Base-by-base conservation (phyloP, 208 protist genomes). In the Trypanosoma conorhini region DNA sequence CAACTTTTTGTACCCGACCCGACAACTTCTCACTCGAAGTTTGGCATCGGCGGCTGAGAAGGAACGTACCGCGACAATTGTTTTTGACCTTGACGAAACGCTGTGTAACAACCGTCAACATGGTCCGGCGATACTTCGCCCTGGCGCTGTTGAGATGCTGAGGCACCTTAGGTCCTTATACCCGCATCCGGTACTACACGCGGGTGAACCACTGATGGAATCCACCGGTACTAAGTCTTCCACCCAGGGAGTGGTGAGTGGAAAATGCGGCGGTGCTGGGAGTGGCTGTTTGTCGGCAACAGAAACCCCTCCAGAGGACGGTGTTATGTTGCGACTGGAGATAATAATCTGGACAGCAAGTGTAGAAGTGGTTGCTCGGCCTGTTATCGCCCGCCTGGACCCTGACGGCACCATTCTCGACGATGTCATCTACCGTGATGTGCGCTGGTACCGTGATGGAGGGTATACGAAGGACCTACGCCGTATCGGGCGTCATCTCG, bases 71-170 rank as follows among this genome's bases (percentile, higher is more conserved):
- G 76, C 89, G 30, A 96, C 91, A 38, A 81, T 97, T 54, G 92
- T 97, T 44, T 95, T 97, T 67, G 92, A 97, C 77, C 74, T 97
- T 15, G 92, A 97, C 66, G 92, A 97, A 70, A 97, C 92, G 30
- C 78, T 97, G 46, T 93, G 86, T 68, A 94, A 93, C 73, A 97
- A 97, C 67, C 87, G 89, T 69, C 68, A 67, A 50, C 40, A 81
- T 42, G 82, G 80, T 12, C 75, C 85, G 1, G 76, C 88, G 5
- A 64, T 91, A 64, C 73, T 96, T 62, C 79, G 91, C 21, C 91
- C 91, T 21, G 86, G 87, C 10, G 87, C 88, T 30, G 65, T 86
- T 28, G 72, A 78, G 48, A 73, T 94, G 30, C 80, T 96, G 48
- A 62, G 73, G 22, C 68, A 76, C 19, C 72, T 96, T 28, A 74